phyloP scores from a whole-genome alignment of 805 yeast species.

The Lachancea kluyveri region DNA sequence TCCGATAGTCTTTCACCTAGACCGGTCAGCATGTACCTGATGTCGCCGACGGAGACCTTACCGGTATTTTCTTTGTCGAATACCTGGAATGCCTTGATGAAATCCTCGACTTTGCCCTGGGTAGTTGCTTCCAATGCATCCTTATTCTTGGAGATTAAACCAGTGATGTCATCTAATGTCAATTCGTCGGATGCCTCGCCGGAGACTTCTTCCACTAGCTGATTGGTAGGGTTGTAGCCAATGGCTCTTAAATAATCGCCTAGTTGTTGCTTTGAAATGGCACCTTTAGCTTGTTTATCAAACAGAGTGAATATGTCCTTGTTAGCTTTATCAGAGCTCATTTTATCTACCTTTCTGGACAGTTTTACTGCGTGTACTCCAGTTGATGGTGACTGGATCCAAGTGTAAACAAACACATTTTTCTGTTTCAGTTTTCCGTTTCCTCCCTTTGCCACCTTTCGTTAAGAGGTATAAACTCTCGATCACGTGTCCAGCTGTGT shows the following conservation, averaged over 20 bases:
- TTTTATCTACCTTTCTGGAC: neutral
- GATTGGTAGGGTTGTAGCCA: conserved; percentile 95
- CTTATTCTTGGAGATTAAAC: conserved; percentile 21
- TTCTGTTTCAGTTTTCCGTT: no score
- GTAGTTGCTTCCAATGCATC: conserved; percentile 27
- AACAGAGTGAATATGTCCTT: conserved; percentile 96
- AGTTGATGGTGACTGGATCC: no score
- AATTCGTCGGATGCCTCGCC: conserved; percentile 13
- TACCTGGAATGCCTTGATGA: conserved; percentile 93
- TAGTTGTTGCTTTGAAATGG: conserved; percentile 72
- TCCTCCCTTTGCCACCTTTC: no score
- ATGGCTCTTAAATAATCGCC: conserved; percentile 95
- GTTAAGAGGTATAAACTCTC: no score
- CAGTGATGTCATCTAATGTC: conserved; percentile 25
- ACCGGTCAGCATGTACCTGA: conserved; percentile 89
- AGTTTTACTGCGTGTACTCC: neutral
- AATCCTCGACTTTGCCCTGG: conserved; percentile 47
- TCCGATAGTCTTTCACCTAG: conserved; percentile 92
- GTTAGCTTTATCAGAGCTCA: conserved; percentile 30
- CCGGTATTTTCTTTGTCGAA: conserved; percentile 96
- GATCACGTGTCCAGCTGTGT: no score
- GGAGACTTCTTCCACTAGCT: conserved; percentile 23
- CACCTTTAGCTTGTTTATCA: conserved; percentile 93
- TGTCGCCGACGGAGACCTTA: conserved; percentile 93
- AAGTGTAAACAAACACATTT: no score